Base-by-base conservation (phyloP, 2,329 filamentous ascomycete genomes). In the Drechslera avenae region DNA sequence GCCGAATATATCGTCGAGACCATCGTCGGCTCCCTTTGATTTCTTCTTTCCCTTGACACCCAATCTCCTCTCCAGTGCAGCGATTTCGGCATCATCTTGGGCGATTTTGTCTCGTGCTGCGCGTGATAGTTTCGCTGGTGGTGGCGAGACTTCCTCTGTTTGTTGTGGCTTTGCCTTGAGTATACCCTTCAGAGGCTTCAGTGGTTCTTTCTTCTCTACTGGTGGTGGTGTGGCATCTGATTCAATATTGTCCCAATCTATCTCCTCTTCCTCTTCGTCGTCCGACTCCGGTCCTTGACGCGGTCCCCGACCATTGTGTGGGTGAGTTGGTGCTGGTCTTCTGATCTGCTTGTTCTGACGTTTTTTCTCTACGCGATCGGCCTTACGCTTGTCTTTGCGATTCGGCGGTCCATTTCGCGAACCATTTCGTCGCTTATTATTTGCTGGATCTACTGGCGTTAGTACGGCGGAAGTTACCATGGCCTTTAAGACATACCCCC, bases 51-150 rank as follows among this genome's bases (percentile, higher is more conserved):
- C 84, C 67, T 87, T 90, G 28, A 97, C 81, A 0, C 94, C 93
- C 3, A 99, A 77, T 66, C 90, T 95, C 72, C 87, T 91, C 76
- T 99, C 94, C 26, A 97, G 78, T 2, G 86, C 86, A 16, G 88
- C 87, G 61, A 99, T 97, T 62, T 96, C 91, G 2, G 86, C 89
- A 66, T 97, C 91, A 51, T 99, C 93, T 54, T 90, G 80, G 0
- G 84, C 86, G 4, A 97, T 77, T 60, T 56, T 64, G 16, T 86
- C 82, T 66, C 81, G 84, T n/a, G 85, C 77, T 17, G 64, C 68
- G 42, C 69, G 67, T 6, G 74, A 72, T 7, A 76, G 33, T 36
- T 61, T 64, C 5, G 65, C 58, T 13, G 62, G 50, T 18, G 63
- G 62, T 13, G 62, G 51, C 6, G 59, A 50, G 16, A 50, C 41